These are phyloP conservation scores for Gaillardinia entomophila DNA, from an alignment of 805 yeast genomes.

Conservation along the genomic window DNA sequence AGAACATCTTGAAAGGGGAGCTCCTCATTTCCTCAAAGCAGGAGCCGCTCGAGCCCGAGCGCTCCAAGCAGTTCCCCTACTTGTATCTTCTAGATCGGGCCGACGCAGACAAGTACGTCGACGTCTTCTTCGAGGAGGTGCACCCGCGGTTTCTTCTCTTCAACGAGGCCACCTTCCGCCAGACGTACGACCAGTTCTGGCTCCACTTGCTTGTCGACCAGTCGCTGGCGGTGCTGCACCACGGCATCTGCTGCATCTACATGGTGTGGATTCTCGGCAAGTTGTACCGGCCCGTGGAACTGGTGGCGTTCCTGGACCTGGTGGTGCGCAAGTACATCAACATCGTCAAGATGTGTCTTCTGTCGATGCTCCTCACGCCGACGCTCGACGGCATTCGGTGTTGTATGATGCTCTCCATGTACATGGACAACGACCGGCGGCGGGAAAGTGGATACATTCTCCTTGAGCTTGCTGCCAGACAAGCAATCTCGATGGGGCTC, in stretches of 20 bases:
- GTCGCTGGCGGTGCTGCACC: not conserved
- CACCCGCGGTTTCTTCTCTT: slow-evolving; percentile 42
- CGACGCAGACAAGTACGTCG: slow-evolving; percentile 31
- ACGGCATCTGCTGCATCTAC: slow-evolving; percentile 38
- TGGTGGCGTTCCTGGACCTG: slow-evolving; percentile 13
- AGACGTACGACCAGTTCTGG: slow-evolving; percentile 1
- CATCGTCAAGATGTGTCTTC: slow-evolving; percentile 35
- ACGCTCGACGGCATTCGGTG: slow-evolving; percentile 40
- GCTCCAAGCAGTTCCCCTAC: slow-evolving; percentile 27
- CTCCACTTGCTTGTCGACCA: not conserved
- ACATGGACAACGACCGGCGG: slow-evolving; percentile 38
- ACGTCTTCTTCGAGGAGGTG: slow-evolving; percentile 35
- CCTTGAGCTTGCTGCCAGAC: slow-evolving; percentile 42
- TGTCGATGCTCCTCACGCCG: slow-evolving; percentile 41
- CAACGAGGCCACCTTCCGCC: slow-evolving; percentile 2
- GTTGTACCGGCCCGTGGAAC: slow-evolving; percentile 14
- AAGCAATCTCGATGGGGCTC: slow-evolving; percentile 43
- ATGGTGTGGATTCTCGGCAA: slow-evolving; percentile 41
- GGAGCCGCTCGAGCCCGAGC: not conserved
- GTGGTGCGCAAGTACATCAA: slow-evolving; percentile 29
- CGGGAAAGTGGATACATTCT: slow-evolving; percentile 46
- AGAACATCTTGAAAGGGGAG: slow-evolving; percentile 1
- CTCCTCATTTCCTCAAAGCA: slow-evolving; percentile 1
- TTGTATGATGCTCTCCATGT: slow-evolving; percentile 35
- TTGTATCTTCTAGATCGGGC: slow-evolving; percentile 22